A percentile compares a stretch with the other conserved stretches of the same genome.
phyloP scores from a whole-genome alignment of 192 early-diverging fungal species.

The Polychytrium aggregatum region DNA sequence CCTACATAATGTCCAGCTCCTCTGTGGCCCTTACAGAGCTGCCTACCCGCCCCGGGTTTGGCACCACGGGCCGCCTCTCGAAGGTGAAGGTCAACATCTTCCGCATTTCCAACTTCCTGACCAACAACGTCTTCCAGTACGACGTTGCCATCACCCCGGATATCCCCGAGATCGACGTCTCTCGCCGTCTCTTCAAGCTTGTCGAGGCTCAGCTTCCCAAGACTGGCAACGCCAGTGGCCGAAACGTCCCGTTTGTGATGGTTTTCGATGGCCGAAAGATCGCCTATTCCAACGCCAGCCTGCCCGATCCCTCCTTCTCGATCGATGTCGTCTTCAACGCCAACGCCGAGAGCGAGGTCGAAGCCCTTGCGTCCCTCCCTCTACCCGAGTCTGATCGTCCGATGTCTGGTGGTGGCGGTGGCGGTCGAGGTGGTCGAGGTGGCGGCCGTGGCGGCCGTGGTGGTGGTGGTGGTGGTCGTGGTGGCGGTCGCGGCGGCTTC shows the following conservation, averaged over 20 bases:
- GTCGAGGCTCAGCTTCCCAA: constrained; percentile 5
- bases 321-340: constrained; percentile 5
- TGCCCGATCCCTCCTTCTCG: neutral
- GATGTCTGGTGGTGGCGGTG: neutral
- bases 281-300: constrained; percentile 8
- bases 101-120: constrained; percentile 2
- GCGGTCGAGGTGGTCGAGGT: constrained; percentile 1
- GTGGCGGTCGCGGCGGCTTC: neutral
- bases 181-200: constrained; percentile 5
- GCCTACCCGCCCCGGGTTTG: too few species aligned
- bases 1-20: too few species aligned
- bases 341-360: constrained; percentile 6
- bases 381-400: constrained; percentile 7
- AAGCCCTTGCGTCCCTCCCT: too few species aligned
- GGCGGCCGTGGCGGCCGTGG: constrained; percentile 11
- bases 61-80: constrained; percentile 2
- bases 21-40: too few species aligned
- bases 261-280: constrained; percentile 21
- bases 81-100: constrained; percentile 9
- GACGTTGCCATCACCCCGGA: constrained; percentile 15
- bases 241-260: constrained; percentile 5
- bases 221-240: neutral
- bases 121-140: constrained; percentile 17
- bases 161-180: constrained; percentile 1
- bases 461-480: constrained; percentile 5